These are phyloP conservation scores for Chrysopogon serrulatus DNA, from an alignment of 176 grass and related monocot species.

Conservation along the genomic window DNA sequence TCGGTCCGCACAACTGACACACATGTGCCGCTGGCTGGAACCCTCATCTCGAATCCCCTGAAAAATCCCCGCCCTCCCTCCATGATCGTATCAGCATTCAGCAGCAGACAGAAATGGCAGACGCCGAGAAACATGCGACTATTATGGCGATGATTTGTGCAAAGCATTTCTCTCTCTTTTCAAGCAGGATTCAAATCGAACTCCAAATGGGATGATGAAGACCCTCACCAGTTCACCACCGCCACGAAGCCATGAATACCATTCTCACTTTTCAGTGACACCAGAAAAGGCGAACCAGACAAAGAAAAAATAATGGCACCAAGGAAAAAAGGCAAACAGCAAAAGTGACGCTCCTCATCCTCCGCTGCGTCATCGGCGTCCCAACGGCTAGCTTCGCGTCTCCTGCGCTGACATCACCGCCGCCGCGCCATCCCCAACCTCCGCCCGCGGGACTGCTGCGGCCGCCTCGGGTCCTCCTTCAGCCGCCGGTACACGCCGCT, in stretches of 20 bases:
- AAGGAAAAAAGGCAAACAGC: not conserved
- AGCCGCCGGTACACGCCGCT: conserved; percentile 45
- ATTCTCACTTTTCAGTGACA: not conserved
- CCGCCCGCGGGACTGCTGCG: conserved; percentile 15
- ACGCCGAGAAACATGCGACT: not conserved
- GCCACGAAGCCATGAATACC: not conserved
- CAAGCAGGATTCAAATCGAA: not conserved
- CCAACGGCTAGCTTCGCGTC: conserved; percentile 36
- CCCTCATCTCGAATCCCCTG: too few species aligned
- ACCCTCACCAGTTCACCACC: not conserved
- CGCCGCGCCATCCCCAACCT: conserved; percentile 22
- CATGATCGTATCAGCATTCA: not conserved
- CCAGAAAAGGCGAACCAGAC: not conserved
- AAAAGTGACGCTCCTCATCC: not conserved
- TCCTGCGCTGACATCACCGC: not conserved
- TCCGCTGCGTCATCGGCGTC: not conserved
- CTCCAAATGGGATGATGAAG: not conserved
- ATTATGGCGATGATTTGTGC: not conserved
- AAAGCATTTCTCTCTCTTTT: not conserved
- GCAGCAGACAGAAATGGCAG: not conserved
- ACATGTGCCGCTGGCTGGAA: too few species aligned
- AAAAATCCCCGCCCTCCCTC: not conserved
- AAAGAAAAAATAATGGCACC: not conserved
- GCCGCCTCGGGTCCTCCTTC: conserved; percentile 37
- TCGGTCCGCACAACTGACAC: too few species aligned